phyloP scores from a whole-genome alignment of 305 asterid genomes.

The Salvia sclarea region DNA sequence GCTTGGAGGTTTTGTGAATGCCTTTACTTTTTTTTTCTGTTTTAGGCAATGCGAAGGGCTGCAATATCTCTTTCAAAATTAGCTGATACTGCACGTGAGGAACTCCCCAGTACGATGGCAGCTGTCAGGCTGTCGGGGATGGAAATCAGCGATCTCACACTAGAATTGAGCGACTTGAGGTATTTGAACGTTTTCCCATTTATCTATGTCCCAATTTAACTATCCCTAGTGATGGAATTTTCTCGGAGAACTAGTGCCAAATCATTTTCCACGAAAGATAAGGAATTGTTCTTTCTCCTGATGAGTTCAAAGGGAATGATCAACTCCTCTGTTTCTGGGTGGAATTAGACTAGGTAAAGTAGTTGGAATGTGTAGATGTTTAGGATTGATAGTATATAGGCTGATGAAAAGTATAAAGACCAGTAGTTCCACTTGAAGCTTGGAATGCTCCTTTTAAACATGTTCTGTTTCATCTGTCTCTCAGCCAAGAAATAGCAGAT shows the following conservation, averaged over 20 bases:
- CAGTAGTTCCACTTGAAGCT: conserved; percentile 1
- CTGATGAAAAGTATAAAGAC: too few species aligned
- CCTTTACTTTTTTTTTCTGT: conserved; percentile 17
- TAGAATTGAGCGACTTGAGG: conserved; percentile 88
- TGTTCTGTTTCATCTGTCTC: conserved; percentile 32
- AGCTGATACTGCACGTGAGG: conserved; percentile 85
- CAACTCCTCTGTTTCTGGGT: neutral
- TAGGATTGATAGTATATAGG: neutral
- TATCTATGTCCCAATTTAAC: neutral
- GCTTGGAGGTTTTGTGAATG: conserved; percentile 17
- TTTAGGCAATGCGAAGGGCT: conserved; percentile 85
- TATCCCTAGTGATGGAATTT: neutral
- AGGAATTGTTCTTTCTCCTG: neutral
- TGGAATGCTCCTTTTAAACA: conserved; percentile 13
- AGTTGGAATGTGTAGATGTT: neutral
- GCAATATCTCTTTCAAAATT: conserved; percentile 79
- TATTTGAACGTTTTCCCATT: conserved; percentile 24
- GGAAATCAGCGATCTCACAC: conserved; percentile 91
- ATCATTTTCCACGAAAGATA: conserved; percentile 15
- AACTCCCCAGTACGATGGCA: conserved; percentile 92
- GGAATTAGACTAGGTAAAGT: neutral
- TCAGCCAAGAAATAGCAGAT: conserved; percentile 86
- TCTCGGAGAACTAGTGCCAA: conserved; percentile 1
- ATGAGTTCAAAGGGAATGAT: neutral
- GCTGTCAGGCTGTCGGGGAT: conserved; percentile 82